Percentiles rank a stretch among this genome's conserved stretches.
Evolutionary conservation across 1,284 basidiomycete genomes (phyloP).

Genomic region (Cryptococcus sp.): DNA sequence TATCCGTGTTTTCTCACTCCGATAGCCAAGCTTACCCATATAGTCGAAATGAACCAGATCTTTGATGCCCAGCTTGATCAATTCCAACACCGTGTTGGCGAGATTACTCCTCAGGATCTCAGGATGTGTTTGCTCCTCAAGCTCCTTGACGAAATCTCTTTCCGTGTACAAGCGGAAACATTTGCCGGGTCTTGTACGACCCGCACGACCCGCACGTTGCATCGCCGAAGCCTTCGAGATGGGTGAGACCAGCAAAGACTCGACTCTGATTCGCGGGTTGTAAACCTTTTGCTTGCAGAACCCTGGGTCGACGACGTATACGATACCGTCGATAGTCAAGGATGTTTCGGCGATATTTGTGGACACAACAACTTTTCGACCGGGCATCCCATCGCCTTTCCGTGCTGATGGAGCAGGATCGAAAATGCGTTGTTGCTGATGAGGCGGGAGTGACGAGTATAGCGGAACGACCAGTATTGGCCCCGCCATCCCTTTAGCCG

Average conservation of each 20-base stretch:
- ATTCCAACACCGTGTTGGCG: conserved; percentile 89
- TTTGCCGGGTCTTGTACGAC: conserved; percentile 92
- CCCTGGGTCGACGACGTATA: conserved; percentile 97
- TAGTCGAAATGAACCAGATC: conserved; percentile 93
- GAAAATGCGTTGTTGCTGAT: conserved; percentile 94
- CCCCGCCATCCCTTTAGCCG: conserved; percentile 72
- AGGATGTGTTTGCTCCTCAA: conserved; percentile 95
- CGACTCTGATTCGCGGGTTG: conserved; percentile 93
- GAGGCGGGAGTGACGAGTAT: conserved; percentile 89
- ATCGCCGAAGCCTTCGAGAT: conserved; percentile 97
- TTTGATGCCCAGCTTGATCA: conserved; percentile 92
- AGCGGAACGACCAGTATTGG: conserved; percentile 86
- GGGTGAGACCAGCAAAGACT: conserved; percentile 88
- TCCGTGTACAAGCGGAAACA: conserved; percentile 98
- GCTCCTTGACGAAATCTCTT: conserved; percentile 91
- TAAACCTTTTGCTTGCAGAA: conserved; percentile 98
- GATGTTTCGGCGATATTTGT: conserved; percentile 99
- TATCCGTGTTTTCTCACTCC: too few relatives aligned
- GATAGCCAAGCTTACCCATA: conserved; percentile 57
- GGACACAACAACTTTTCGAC: conserved; percentile 90
- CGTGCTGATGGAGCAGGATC: conserved; percentile 73
- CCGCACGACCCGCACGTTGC: conserved; percentile 94
- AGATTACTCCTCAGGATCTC: conserved; percentile 92
- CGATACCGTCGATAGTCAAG: conserved; percentile 96
- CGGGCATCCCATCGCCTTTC: conserved; percentile 69